phyloP scores from a whole-genome alignment of 2,329 filamentous ascomycete genomes.

The Colletotrichum paranaense region DNA sequence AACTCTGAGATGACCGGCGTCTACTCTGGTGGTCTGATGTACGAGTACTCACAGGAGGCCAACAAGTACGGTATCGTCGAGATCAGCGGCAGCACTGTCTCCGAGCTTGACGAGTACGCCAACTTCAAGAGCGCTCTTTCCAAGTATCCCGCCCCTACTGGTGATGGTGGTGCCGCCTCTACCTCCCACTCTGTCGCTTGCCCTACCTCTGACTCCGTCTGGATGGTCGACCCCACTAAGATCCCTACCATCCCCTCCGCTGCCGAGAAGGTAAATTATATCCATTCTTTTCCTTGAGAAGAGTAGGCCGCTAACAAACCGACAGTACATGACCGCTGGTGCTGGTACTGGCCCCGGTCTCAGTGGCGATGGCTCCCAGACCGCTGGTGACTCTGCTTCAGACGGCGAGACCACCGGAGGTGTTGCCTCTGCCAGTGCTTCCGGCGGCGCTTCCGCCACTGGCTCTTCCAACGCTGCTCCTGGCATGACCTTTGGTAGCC shows the following conservation, averaged over 20 bases:
- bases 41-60: slow-evolving; percentile 88
- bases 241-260: slow-evolving; percentile 64
- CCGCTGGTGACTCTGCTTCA: slow-evolving; percentile 52
- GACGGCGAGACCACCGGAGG: slow-evolving; percentile 57
- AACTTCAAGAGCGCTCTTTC: slow-evolving; percentile 60
- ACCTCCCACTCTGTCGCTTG: slow-evolving; percentile 60
- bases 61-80: slow-evolving; percentile 85
- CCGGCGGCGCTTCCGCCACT: slow-evolving; percentile 47
- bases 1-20: slow-evolving; percentile 83
- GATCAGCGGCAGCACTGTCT: slow-evolving; percentile 66
- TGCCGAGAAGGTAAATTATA: slow-evolving; percentile 48
- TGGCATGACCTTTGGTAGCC: slow-evolving; percentile 39
- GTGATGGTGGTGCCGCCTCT: slow-evolving; percentile 59
- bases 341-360: slow-evolving; percentile 66
- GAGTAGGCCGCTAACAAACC: not conserved
- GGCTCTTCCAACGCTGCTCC: slow-evolving; percentile 47
- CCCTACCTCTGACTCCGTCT: slow-evolving; percentile 59
- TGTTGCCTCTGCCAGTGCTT: slow-evolving; percentile 49
- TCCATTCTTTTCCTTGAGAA: not conserved
- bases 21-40: slow-evolving; percentile 96
- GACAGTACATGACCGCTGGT: slow-evolving; percentile 62
- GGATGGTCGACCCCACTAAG: slow-evolving; percentile 62
- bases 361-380: slow-evolving; percentile 64
- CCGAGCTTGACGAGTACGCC: slow-evolving; percentile 72
- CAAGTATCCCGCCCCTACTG: slow-evolving; percentile 62